Base-by-base conservation (phyloP, 108 stramenopile species). In the Nitzschia palea region DNA sequence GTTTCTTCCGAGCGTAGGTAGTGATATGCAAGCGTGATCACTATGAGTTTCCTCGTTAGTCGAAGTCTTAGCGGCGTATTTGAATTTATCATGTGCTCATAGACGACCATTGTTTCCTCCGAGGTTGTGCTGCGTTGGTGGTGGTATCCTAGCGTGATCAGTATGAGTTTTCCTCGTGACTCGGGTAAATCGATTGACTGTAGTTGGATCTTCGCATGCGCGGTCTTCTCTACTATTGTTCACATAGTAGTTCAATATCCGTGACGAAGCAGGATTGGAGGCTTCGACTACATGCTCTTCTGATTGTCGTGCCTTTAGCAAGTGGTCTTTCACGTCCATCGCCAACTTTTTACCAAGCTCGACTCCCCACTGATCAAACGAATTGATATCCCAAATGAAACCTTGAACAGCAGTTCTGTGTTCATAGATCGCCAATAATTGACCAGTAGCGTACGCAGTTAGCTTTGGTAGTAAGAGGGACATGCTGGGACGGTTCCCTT, bases 341-440 rank as follows among this genome's bases (percentile, higher is more conserved):
- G 99, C 99, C n/a, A 98, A 82, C 70, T 95, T 93, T 85, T 99
- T 99, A 37, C 99, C 99, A 10, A 99, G 93, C 77, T 99, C 97
- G 9, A 99, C 99, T 25, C 99, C 99, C 96, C 97, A 99, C 75
- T 99, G 99, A 78, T 99, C 99, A 66, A 98, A 99, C n/a, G 93
- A 94, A 67, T 98, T 97, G 45, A 99, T 80, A 71, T 96, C 96
- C 99, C 99, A 99, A 30, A 99, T 88, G 68, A 98, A 98, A 3
- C 99, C 99, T 81, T 99, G 97, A n/a, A 98, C 98, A 14, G 97
- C 96, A 12, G 96, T 97, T 65, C 97, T 78, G 79, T 99, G 97
- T 74, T 99, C 99, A 76, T 98, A 99, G 36, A 98, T 82, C 5
- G 97, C 83, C 18, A 99, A 78, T 20, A 99, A 83, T 77, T 98